Percentiles rank a stretch among this genome's conserved stretches.
Evolutionary conservation across 345 rosid genomes (phyloP).

Genomic region (Populus pruinosa): DNA sequence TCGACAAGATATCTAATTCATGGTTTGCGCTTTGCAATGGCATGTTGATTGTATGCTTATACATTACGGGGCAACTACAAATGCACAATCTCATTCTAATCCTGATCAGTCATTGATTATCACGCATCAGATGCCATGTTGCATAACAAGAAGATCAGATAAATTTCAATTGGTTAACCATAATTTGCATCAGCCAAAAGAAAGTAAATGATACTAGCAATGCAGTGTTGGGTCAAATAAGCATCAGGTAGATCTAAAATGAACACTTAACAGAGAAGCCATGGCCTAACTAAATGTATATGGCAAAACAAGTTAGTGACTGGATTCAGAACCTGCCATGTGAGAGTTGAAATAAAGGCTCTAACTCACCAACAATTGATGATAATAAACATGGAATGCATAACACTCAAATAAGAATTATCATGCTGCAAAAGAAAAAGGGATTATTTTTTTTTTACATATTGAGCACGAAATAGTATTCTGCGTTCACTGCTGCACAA

Average conservation of each 20-base stretch:
- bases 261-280: too few relatives aligned
- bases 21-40: too few relatives aligned
- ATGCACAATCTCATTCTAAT: background rate
- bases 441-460: conserved; percentile 44
- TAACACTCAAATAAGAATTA: background rate
- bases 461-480: conserved; percentile 84
- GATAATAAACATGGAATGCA: background rate
- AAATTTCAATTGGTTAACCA: background rate
- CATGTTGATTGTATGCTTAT: too few relatives aligned
- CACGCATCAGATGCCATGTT: background rate
- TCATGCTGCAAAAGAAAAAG: background rate
- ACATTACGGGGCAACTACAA: background rate
- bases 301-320: background rate
- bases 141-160: background rate
- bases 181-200: background rate
- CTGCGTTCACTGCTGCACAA: conserved; percentile 79
- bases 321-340: background rate
- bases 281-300: too few relatives aligned
- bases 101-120: background rate
- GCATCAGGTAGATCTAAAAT: too few relatives aligned
- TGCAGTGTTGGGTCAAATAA: background rate
- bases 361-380: background rate
- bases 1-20: too few relatives aligned
- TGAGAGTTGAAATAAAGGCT: too few relatives aligned
- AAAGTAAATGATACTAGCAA: background rate